Base-by-base conservation (phyloP, 805 yeast species). In the Candida odintsovae region DNA sequence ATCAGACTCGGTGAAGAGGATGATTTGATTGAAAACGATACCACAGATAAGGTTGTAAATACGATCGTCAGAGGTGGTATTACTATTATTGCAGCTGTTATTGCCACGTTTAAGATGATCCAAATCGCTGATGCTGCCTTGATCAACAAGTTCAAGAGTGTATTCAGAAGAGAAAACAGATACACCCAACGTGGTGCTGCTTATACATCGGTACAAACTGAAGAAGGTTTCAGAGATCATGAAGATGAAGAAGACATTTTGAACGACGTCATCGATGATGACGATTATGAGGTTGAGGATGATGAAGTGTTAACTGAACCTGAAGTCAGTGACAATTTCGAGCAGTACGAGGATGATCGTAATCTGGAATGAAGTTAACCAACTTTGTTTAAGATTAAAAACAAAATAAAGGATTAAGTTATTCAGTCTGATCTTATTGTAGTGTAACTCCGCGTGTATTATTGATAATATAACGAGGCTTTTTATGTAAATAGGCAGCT, bases 1-100 rank as follows among this genome's bases (percentile, higher is more conserved):
- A 90, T 90, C 50, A 73, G 96, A 57, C 72, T 90, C 38, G 95
- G 89, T 42, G 90, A 82, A 31, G 90, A 82, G 26, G 84, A 81
- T 49, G 78, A 86, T 43, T 88, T 85, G 57, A 80, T 86, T 51
- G 84, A 82, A 43, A 52, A 59, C 31, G 50, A 52, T 51, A 51
- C 58, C 8, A 73, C 80, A 8, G 94, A 86, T 61, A 75, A 69
- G 41, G 75, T 76, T 18, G 86, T 86, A 3, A 86, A 86, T 41
- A 31, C 54, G 6, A 59, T 61, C 15, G 58, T 64, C 9, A 54
- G 66, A 23, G 62, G 65, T 21, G 64, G 71, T 19, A 57, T 69
- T 9, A 64, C 67, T 1, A 57, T 63, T 12, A 65, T 69, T 40
- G 64, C 68, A 10, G 54, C 63, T 13, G 53, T 50, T n/a, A 58